Percentiles rank a stretch among this genome's conserved stretches.
phyloP scores from a whole-genome alignment of 163 green algal species.

The Chlorella variabilis region DNA sequence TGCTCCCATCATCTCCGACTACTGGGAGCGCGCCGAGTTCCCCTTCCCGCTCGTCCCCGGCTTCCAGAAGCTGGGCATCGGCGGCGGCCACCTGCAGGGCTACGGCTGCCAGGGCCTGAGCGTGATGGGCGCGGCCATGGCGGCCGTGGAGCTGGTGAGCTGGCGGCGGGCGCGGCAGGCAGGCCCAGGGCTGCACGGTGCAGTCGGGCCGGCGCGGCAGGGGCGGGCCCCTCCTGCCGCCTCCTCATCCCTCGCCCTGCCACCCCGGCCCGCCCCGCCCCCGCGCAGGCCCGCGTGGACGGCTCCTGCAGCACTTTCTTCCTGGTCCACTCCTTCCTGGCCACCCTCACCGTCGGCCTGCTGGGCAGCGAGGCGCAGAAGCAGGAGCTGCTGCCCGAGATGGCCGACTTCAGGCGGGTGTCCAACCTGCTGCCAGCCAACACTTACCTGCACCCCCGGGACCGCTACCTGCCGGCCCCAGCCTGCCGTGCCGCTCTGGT shows the following conservation, averaged over 20 bases:
- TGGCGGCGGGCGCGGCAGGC: not conserved
- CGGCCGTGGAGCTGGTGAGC: conserved; percentile 75
- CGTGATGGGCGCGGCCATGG: conserved; percentile 58
- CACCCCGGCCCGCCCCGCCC: too few species aligned
- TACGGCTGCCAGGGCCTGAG: conserved; percentile 74
- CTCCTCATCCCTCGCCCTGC: too few species aligned
- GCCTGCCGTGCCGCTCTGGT: too few species aligned
- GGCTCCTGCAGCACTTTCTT: conserved; percentile 90
- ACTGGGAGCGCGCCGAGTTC: conserved; percentile 94
- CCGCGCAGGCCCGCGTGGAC: conserved; percentile 85
- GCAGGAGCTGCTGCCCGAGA: conserved; percentile 75
- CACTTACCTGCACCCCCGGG: too few species aligned
- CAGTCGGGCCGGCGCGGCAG: not conserved
- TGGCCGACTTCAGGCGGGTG: conserved; percentile 69
- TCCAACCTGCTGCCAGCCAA: too few species aligned
- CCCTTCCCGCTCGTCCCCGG: conserved; percentile 80
- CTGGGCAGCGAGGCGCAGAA: conserved; percentile 92
- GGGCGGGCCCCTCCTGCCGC: too few species aligned
- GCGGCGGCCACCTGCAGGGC: conserved; percentile 76
- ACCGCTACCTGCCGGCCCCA: too few species aligned
- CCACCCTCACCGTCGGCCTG: conserved; percentile 78
- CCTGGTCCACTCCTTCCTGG: conserved; percentile 91
- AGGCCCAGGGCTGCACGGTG: too few species aligned
- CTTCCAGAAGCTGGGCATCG: conserved; percentile 73
- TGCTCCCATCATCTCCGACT: conserved; percentile 85